Conservation (phyloP, 1,284 basidiomycete genomes). For the Trichosporon asahii region DNA sequence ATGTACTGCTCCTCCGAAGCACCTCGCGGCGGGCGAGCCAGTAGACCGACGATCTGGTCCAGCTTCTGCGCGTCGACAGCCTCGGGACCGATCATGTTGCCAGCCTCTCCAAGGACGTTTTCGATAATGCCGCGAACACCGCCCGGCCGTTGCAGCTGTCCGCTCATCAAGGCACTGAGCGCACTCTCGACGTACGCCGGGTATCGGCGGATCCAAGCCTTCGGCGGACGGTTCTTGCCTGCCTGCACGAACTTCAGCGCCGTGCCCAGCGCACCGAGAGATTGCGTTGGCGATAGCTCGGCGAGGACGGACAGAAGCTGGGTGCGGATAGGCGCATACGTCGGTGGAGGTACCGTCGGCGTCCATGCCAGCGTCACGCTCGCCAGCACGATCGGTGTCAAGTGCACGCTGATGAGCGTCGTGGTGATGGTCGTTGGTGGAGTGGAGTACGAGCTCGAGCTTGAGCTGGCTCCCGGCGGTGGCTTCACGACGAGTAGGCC, state of each 20-base stretch:
- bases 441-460: constrained; percentile 12
- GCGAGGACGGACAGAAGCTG: constrained; percentile 20
- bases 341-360: constrained; percentile 26
- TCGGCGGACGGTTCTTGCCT: constrained; percentile 15
- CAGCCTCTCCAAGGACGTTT: constrained; percentile 41
- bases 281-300: constrained; percentile 32
- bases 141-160: constrained; percentile 34
- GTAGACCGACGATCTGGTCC: constrained; percentile 38
- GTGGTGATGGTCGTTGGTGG: constrained; percentile 34
- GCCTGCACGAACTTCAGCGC: constrained; percentile 27
- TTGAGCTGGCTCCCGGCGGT: constrained; percentile 20
- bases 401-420: constrained; percentile 29
- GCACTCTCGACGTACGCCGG: constrained; percentile 36
- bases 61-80: constrained; percentile 39
- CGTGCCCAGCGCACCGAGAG: constrained; percentile 32
- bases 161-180: constrained; percentile 32
- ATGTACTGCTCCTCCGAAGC: constrained; percentile 32
- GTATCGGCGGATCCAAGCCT: constrained; percentile 35
- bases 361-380: constrained; percentile 37
- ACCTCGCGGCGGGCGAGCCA: constrained; percentile 34
- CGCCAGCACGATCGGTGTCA: constrained; percentile 33
- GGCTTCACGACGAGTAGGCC: constrained; percentile 25
- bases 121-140: constrained; percentile 43
- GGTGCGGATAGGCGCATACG: constrained; percentile 23
- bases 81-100: constrained; percentile 22